Percentiles rank a stretch among this genome's conserved stretches.
Conservation (phyloP, 1,139 yeast genomes). For the Scheffersomyces insectosa region DNA sequence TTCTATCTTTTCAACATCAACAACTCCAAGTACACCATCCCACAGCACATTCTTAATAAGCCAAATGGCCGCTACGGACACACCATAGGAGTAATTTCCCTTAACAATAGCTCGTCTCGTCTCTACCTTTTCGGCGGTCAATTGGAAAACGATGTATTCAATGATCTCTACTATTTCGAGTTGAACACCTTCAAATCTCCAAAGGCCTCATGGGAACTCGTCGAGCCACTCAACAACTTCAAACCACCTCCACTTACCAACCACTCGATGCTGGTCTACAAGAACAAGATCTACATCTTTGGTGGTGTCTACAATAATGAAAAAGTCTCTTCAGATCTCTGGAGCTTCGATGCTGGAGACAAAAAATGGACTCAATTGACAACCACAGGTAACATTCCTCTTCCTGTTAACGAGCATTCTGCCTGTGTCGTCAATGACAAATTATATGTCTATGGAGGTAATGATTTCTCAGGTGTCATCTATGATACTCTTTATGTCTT, state of each 20-base stretch:
- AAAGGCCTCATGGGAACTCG: constrained; percentile 79
- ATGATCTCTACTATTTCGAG: constrained; percentile 85
- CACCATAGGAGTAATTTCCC: constrained; percentile 61
- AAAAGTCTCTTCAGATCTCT: constrained; percentile 73
- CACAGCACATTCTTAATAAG: constrained; percentile 75
- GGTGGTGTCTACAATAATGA: constrained; percentile 92
- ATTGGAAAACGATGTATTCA: constrained; percentile 81
- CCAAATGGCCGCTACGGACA: constrained; percentile 97
- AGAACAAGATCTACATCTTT: constrained; percentile 75
- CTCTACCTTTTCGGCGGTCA: constrained; percentile 95
- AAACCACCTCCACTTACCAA: constrained; percentile 92
- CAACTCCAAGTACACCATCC: constrained; percentile 87
- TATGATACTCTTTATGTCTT: constrained; percentile 72
- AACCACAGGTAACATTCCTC: constrained; percentile 65
- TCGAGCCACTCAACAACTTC: constrained; percentile 53
- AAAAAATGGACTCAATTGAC: constrained; percentile 65
- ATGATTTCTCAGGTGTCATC: constrained; percentile 72
- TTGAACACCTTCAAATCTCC: constrained; percentile 85
- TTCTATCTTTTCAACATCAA: constrained; percentile 87
- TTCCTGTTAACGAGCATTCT: constrained; percentile 91
- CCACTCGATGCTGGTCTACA: constrained; percentile 83
- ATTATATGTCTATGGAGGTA: constrained; percentile 89
- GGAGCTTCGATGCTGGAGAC: constrained; percentile 72
- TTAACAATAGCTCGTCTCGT: constrained; percentile 66
- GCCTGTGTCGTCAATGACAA: constrained; percentile 77